Conservation (phyloP, 2,329 filamentous ascomycete species). For the Cryphonectria radicalis region DNA sequence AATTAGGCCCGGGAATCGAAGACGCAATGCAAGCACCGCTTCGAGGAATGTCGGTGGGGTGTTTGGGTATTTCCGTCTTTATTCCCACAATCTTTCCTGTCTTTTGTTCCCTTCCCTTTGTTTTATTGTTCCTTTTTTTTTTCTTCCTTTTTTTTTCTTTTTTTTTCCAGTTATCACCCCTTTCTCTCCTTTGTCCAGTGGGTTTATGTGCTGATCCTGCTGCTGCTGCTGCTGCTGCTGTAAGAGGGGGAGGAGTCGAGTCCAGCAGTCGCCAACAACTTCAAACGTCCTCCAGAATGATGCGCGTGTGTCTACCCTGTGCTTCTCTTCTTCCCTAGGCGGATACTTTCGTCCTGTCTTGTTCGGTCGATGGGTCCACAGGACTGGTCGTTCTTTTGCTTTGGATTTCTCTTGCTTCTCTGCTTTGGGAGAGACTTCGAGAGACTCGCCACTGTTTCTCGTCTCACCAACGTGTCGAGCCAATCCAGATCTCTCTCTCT, state of each 20-base stretch:
- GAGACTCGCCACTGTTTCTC: constrained; percentile 14
- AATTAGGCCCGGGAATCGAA: not conserved
- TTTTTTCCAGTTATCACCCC: not conserved
- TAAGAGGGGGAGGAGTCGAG: not conserved
- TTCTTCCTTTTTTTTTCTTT: not conserved
- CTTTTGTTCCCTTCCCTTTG: not conserved
- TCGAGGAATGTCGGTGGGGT: not conserved
- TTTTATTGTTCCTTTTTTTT: not conserved
- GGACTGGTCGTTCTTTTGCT: not conserved
- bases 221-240: not conserved
- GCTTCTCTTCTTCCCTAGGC: not conserved
- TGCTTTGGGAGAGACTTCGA: not conserved
- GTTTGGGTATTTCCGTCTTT: not conserved
- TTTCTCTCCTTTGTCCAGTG: not conserved
- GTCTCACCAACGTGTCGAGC: constrained; percentile 22
- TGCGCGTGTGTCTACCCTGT: not conserved
- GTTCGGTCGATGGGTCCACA: not conserved
- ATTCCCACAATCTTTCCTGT: not conserved
- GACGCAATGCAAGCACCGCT: not conserved
- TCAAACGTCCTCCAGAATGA: not conserved
- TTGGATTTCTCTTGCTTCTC: not conserved
- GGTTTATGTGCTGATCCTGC: not conserved
- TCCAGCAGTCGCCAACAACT: not conserved
- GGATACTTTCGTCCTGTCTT: not conserved
- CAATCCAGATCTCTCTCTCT: not conserved